Evolutionary conservation across 1,284 basidiomycete species (phyloP).

Genomic region (Sutorius eximius): DNA sequence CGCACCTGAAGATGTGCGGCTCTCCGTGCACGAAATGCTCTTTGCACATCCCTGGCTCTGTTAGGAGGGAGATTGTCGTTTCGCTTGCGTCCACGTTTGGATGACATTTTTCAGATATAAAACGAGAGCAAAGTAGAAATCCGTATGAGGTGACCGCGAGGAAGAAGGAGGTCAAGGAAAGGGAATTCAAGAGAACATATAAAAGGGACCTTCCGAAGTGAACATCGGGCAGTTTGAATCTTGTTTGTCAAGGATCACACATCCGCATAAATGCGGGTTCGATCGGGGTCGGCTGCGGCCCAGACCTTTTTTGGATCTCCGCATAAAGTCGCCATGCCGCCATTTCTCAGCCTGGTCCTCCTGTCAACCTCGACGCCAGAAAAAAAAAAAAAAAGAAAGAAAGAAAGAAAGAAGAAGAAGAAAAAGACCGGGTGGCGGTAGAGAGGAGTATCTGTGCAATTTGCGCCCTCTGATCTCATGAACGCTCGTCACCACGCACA

Average conservation of each 20-base stretch:
- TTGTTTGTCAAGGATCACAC: slow-evolving; percentile 38
- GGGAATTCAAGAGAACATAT: slow-evolving; percentile 41
- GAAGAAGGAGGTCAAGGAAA: slow-evolving; percentile 32
- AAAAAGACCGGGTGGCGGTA: neutral
- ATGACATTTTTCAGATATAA: slow-evolving; percentile 55
- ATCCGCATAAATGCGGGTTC: slow-evolving; percentile 39
- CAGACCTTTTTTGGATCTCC: slow-evolving; percentile 38
- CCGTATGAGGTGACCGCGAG: slow-evolving; percentile 26
- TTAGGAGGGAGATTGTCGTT: slow-evolving; percentile 92
- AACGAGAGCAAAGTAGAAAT: slow-evolving; percentile 12
- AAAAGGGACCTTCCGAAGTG: slow-evolving; percentile 39
- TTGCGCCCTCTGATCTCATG: neutral
- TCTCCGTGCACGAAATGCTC: slow-evolving; percentile 87
- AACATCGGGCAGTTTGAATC: slow-evolving; percentile 35
- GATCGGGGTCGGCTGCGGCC: slow-evolving; percentile 41
- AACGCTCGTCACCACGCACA: neutral
- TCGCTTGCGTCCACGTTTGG: slow-evolving; percentile 86
- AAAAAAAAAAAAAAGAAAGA: slow-evolving; percentile 3
- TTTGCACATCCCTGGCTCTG: slow-evolving; percentile 87
- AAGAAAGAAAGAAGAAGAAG: neutral
- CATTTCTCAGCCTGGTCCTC: slow-evolving; percentile 26
- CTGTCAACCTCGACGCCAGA: slow-evolving; percentile 14
- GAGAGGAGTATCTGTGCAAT: neutral
- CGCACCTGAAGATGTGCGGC: slow-evolving; percentile 83
- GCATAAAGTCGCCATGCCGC: slow-evolving; percentile 29